Evolutionary conservation across 352 stramenopile genomes (phyloP), one percentile per base, ranked within the genome.

Genomic region (Phytophthora lateralis): DNA sequence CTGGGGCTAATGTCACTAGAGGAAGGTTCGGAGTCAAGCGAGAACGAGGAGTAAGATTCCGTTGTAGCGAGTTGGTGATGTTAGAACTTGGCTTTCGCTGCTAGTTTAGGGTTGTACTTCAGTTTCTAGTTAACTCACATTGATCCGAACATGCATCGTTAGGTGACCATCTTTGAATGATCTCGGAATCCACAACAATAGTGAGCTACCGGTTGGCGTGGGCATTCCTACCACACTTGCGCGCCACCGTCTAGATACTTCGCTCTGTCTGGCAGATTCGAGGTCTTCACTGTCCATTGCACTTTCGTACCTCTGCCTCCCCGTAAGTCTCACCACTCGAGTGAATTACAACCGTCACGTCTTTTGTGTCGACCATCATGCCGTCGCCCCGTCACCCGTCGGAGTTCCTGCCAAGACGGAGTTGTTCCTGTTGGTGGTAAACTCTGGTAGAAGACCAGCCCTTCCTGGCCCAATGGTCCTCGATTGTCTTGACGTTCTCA

Each of bases 1-100:
- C 42, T 91, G 12, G 80, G 78, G 4, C 66, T 91, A 35, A 72
- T 87, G 60, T 81, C 65, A 39, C 64, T 90, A 10, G 80, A 90
- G 54, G 80, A 89, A 68, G 67, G 74, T 15, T 84, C 72, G 7
- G 69, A 76, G 12, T 69, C 61, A 17, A 79, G 72, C 18, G 76
- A 82, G 4, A 66, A 73, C 2, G 70, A 85, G 20, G 54, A 71
- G 35, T 38, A 38, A 38, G 14, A 17, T 15, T 37, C 32, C 17
- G 5, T 38, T 38, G 32, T 35, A 35, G 30, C 30, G 30, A 35
- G 11, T 32, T 32, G 27, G 2, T 7, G 7, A 5, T 32, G 32
- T 17, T 38, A 38, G 32, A 32, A 29, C 26, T 29, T 29, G 4
- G 26, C 6, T 38, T 38, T 38, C 11, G 14, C 32, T 38, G 32